Base-by-base conservation (phyloP, 2,329 filamentous ascomycete species). In the Phyllosticta citrichinensis region DNA sequence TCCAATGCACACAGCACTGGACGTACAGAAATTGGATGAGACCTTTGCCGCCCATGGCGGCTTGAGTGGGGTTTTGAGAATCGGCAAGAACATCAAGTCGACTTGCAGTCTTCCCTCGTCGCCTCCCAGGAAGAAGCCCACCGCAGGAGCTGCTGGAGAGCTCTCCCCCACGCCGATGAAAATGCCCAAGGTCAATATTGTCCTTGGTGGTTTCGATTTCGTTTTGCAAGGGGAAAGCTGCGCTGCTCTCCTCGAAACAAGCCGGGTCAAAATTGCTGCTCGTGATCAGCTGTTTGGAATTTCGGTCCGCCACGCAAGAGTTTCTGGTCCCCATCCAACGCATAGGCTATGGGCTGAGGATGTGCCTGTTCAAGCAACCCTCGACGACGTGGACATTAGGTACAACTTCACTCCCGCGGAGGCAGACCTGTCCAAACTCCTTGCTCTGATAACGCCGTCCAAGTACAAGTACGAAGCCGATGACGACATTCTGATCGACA, bases 401-500 rank as follows among this genome's bases (percentile, higher is more conserved):
- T 96, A 89, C 67, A 74, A 91, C 1, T 81, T 82, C 63, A 75
- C 82, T 0, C 93, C 94, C 0, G 87, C 87, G 63, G 87, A 96
- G 66, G 78, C 81, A 19, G 94, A 99, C 71, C 79, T 99, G 0
- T 88, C 92, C 68, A 84, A 87, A 35, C 80, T 99, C 1, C 77
- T 99, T 0, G 87, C 89, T 58, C 80, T 99, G 57, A 89, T 99
- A 60, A 96, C 89, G 6, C 95, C 94, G 0, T 96, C 92, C 0
- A 94, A 91, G 65, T 86, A 94, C 71, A 91, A 92, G 64, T 97
- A 94, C 67, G 87, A 93, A 63, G 85, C 86, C 55, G 89, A 95
- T 63, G 91, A 97, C 67, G 93, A 97, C 68, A 96, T 99, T 63
- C 86, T 99, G 80, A 83, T 99, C 22, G 93, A 97, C 67, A 97